phyloP scores from a whole-genome alignment of 495 filamentous ascomycete species.

The Neurospora cerealis region DNA sequence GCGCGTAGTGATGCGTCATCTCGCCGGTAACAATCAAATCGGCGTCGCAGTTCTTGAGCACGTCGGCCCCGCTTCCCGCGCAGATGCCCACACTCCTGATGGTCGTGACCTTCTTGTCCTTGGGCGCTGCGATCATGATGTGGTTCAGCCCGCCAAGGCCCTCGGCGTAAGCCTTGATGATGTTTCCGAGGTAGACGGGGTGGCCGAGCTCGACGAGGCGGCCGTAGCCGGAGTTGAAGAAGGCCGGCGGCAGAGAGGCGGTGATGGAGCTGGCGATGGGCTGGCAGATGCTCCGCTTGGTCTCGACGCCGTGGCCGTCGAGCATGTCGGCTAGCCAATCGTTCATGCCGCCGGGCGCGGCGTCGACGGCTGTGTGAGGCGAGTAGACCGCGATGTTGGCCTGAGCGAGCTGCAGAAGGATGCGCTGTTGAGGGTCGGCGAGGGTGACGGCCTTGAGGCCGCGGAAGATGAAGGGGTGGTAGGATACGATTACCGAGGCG shows the following conservation, averaged over 20 bases:
- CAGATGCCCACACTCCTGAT: slow-evolving; percentile 50
- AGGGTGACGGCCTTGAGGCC: slow-evolving; percentile 81
- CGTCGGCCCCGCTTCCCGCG: slow-evolving; percentile 69
- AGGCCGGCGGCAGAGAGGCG: slow-evolving; percentile 32
- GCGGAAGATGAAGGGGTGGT: slow-evolving; percentile 95
- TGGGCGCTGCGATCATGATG: slow-evolving; percentile 33
- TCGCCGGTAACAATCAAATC: slow-evolving; percentile 88
- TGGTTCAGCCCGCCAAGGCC: slow-evolving; percentile 27
- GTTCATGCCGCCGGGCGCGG: slow-evolving; percentile 73
- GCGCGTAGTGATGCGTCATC: slow-evolving; percentile 82
- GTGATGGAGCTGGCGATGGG: slow-evolving; percentile 24
- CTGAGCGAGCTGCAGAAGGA: slow-evolving; percentile 70
- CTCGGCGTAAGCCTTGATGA: slow-evolving; percentile 44
- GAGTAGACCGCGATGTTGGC: slow-evolving; percentile 92
- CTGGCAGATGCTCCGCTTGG: slow-evolving; percentile 25
- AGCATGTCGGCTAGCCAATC: slow-evolving; percentile 94
- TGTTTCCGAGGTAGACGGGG: slow-evolving; percentile 45
- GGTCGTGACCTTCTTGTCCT: slow-evolving; percentile 2
- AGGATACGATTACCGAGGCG: slow-evolving; percentile 74
- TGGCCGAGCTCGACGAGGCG: slow-evolving; percentile 54
- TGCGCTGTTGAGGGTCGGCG: slow-evolving; percentile 74
- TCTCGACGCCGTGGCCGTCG: slow-evolving; percentile 12
- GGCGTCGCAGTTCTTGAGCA: slow-evolving; percentile 57
- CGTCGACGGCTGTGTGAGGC: slow-evolving; percentile 90
- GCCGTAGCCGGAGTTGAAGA: slow-evolving; percentile 67